Evolutionary conservation across 208 protist species (phyloP), one percentile per base, ranked within the genome.

Genomic region (Trypanosoma rangeli): DNA sequence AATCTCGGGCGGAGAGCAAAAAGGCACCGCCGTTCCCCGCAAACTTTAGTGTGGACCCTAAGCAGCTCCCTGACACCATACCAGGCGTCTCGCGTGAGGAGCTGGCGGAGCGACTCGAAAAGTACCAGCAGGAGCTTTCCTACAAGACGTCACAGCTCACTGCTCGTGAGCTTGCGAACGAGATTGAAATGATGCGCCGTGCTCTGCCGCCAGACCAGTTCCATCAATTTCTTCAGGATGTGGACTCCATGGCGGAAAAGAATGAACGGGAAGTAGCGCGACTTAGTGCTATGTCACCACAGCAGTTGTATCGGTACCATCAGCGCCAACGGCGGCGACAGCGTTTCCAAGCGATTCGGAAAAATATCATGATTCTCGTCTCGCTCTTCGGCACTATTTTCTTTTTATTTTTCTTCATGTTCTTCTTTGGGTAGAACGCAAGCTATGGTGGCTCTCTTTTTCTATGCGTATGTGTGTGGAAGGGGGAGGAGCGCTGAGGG

Each of bases 51-150:
- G 37, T 94, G n/a, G 88, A 94, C 69, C 76, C 76, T 5, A 49
- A 29, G 20, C 75, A 62, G 18, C 81, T 94, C 13, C 88, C 88
- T 1, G 64, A 73, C 71, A 91, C 85, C 2, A 94, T 94, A 37
- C 88, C 88, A 16, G 88, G 88, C 42, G 68, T 94, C 3, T 79
- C 74, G 8, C 85, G 82, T 44, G 85, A 87, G 73, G 88, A 94
- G 65, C 81, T 94, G 10, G 88, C 88, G 4, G 79, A 67, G 26
- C 77, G 79, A 35, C 37, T 82, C 18, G 60, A 50, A 13, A 73
- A 66, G 48, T 68, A 50, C 46, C 76, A 76, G 49, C 76, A 48
- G 35, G 57, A 76, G 68, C 29, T 77, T 42, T 18, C 29, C 0
- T 58, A 72, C 46, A 63, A 74, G 60, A 58, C 49, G 24, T 44